These are phyloP conservation scores for Avena insularis DNA, from an alignment of 176 grass and related monocot genomes.

Conservation along the genomic window DNA sequence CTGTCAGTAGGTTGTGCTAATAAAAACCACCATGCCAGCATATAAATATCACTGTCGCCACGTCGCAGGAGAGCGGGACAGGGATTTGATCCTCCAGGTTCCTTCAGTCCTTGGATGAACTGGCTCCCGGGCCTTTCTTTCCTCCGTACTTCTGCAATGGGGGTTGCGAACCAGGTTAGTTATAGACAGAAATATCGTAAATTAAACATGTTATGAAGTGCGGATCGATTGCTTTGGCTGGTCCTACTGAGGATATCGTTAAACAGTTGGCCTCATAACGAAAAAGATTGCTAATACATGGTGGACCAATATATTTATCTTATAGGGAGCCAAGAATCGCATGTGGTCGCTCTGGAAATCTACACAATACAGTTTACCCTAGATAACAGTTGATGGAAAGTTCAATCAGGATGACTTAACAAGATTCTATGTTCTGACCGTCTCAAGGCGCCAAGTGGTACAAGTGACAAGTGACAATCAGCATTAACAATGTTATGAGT, in stretches of 20 bases:
- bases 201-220: slow-evolving; percentile 1
- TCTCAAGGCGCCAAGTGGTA: not conserved
- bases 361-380: slow-evolving; percentile 1
- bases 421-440: not conserved
- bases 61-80: not conserved
- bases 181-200: not conserved
- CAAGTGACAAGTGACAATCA: not conserved
- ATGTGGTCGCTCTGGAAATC: not conserved
- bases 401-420: not conserved
- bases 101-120: slow-evolving; percentile 66
- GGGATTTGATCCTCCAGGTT: not conserved
- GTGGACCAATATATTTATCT: not conserved
- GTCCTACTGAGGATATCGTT: not conserved
- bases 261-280: not conserved
- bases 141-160: slow-evolving; percentile 66
- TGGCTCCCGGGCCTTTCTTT: slow-evolving; percentile 57
- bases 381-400: not conserved
- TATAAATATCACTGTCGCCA: not conserved
- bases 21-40: slow-evolving; percentile 42
- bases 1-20: slow-evolving; percentile 47
- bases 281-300: slow-evolving; percentile 2
- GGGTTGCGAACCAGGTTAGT: not conserved
- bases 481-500: not conserved
- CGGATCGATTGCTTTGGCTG: not conserved
- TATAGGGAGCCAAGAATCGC: not conserved